Evolutionary conservation across 257 asterid genomes (phyloP).

Genomic region (Coffea eugenioides): DNA sequence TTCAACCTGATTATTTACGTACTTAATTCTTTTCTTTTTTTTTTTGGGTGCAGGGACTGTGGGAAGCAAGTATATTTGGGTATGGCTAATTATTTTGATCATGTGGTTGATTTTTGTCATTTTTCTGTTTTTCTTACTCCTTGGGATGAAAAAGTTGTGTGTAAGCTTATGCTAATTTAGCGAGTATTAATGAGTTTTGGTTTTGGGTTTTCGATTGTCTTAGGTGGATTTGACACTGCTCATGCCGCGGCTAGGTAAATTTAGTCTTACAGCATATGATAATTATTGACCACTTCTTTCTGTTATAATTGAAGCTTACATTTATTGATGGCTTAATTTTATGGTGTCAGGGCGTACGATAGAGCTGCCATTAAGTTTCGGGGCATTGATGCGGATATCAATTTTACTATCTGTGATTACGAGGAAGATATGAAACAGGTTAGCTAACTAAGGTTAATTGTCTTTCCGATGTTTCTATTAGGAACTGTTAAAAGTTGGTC

Average conservation of each 20-base stretch:
- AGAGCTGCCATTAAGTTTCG: conserved; percentile 49
- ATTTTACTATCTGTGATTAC: conserved; percentile 38
- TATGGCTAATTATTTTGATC: neutral
- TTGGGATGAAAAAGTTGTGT: conserved; percentile 1
- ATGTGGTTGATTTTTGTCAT: neutral
- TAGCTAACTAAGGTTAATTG: neutral
- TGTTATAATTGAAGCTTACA: neutral
- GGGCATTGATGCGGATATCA: conserved; percentile 48
- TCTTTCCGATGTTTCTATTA: neutral
- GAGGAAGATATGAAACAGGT: conserved; percentile 47
- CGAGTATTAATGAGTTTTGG: neutral
- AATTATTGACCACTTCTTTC: neutral
- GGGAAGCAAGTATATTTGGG: conserved; percentile 34
- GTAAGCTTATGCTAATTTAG: conserved; percentile 9
- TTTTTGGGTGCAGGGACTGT: conserved; percentile 31
- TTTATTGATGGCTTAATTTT: neutral
- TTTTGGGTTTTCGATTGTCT: conserved; percentile 5
- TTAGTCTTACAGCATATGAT: neutral
- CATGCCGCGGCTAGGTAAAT: conserved; percentile 78
- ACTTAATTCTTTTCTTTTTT: neutral
- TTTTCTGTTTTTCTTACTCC: neutral
- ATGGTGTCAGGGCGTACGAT: conserved; percentile 38
- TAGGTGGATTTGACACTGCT: conserved; percentile 95
- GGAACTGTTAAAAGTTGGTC: neutral
- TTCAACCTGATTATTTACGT: neutral